Base-by-base conservation (phyloP, 768 basidiomycete species). In the Sporobolomyces phaffii region DNA sequence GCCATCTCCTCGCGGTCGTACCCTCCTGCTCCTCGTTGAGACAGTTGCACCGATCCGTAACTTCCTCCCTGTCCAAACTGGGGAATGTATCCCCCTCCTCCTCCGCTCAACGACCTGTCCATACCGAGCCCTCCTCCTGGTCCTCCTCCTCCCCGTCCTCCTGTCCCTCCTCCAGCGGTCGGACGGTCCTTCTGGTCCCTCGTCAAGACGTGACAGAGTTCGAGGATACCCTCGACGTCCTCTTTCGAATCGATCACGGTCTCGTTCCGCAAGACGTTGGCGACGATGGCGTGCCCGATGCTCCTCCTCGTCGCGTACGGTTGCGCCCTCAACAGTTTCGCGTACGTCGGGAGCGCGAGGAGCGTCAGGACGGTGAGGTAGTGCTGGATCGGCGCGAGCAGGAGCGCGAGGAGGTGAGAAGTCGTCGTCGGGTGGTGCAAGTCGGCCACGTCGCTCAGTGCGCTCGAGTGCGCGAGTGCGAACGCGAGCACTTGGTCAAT, bases 311-410 rank as follows among this genome's bases (percentile, higher is more conserved):
- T 94, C 0, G 87, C 85, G 80, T 90, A 96, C 5, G 94, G 85
- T 76, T 99, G 96, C 33, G 84, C 84, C 22, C 83, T 81, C 28
- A 98, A 84, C 3, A 99, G 84, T 0, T 89, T 86, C 0, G 84
- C 84, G 74, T 97, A 99, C 52, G 86, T 87, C 3, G 92, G 91
- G 34, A 98, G 87, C 22, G 94, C 93, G 56, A 99, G 89, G n/a
- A 99, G 83, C 0, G 94, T 97, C 64, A 99, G 87, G 22, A 93
- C 90, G 38, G 92, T 94, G 79, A 90, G 87, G 76, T 99, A 98
- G 13, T 91, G 91, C 75, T 91, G 92, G 74, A 97, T 94, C 3
- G 96, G 94, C 1, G 94, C 90, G 22, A 91, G 84, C 8, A 99
- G 86, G 38, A 98, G 83, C 4, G 91, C 84, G 31, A 93, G 85